Evolutionary conservation across 2,329 filamentous ascomycete genomes (phyloP).

Genomic region (Aspergillus tanneri): DNA sequence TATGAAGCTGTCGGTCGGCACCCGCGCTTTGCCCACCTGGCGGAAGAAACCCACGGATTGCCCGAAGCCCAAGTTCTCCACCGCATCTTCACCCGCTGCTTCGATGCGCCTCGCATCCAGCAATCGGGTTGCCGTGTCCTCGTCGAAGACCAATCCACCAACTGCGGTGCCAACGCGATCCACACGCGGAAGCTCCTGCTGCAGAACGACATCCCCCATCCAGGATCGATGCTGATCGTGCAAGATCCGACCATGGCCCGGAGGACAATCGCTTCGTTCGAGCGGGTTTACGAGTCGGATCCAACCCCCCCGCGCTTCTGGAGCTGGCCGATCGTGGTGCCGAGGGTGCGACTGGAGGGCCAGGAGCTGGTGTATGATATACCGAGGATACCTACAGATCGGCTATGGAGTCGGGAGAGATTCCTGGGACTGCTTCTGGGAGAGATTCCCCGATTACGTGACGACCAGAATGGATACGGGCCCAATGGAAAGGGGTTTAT

Average conservation of each 20-base stretch:
- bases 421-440: conserved; percentile 47
- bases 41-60: conserved; percentile 30
- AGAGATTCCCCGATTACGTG: conserved; percentile 46
- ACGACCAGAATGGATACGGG: conserved; percentile 47
- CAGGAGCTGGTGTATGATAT: conserved; percentile 11
- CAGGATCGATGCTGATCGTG: conserved; percentile 36
- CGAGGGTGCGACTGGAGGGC: conserved; percentile 11
- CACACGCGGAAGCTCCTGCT: conserved; percentile 39
- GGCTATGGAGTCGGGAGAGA: conserved; percentile 40
- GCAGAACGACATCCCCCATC: conserved; percentile 20
- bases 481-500: conserved; percentile 47
- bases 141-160: conserved; percentile 48
- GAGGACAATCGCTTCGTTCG: conserved; percentile 44
- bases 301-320: conserved; percentile 22
- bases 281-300: conserved; percentile 35
- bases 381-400: conserved; percentile 11
- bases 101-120: conserved; percentile 24
- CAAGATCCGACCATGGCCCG: conserved; percentile 51
- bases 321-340: conserved; percentile 24
- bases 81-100: conserved; percentile 31
- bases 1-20: conserved; percentile 42
- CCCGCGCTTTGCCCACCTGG: conserved; percentile 29
- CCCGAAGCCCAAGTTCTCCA: conserved; percentile 45
- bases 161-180: conserved; percentile 48
- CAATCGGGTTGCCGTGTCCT: conserved; percentile 33